Evolutionary conservation across 2,329 filamentous ascomycete genomes (phyloP), one percentile per base, ranked within the genome.

Genomic region (Sporothrix mexicana): DNA sequence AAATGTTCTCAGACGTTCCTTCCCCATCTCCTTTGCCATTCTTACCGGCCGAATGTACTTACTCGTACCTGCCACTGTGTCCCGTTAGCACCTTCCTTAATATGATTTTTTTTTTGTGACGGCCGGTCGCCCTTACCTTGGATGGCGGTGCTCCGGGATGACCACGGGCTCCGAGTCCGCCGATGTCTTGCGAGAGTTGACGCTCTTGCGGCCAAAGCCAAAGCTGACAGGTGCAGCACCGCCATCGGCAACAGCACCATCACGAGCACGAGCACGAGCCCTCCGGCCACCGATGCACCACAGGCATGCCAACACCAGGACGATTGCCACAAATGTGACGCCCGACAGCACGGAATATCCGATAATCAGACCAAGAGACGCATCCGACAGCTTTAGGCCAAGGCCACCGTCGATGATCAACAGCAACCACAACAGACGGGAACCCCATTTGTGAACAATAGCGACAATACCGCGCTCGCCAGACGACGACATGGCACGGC

Each of bases 361-460:
- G 15, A 72, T 49, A 20, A 59, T 23, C 3, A 72, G 70, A 10
- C 61, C 61, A 3, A 59, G 30, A 5, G 70, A 67, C 2, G 59
- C 70, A 23, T 57, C 57, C 2, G 70, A 25, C 17, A 72, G 61
- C 23, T 67, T 12, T 1, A 72, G 61, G 5, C 70, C 70, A 77
- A 79, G 71, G 20, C 77, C 78, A 30, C 75, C 73, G 36, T 77
- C 76, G 25, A 78, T 71, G 43, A 79, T 30, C 43, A 78, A 67
- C 41, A 78, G 47, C 41, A 78, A 25, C 77, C 78, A 79, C 1
- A 77, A 67, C 7, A 75, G 8, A 71, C 77, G 72, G 23, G 76
- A 75, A 12, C 66, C 69, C 77, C 77, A 78, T 4, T 61, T 68
- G 55, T 79, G 77, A 7, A 76, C 66, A 12, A 51, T 67, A 2